These are phyloP conservation scores for Extremus antarcticus DNA, from an alignment of 495 filamentous ascomycete genomes.

Conservation along the genomic window DNA sequence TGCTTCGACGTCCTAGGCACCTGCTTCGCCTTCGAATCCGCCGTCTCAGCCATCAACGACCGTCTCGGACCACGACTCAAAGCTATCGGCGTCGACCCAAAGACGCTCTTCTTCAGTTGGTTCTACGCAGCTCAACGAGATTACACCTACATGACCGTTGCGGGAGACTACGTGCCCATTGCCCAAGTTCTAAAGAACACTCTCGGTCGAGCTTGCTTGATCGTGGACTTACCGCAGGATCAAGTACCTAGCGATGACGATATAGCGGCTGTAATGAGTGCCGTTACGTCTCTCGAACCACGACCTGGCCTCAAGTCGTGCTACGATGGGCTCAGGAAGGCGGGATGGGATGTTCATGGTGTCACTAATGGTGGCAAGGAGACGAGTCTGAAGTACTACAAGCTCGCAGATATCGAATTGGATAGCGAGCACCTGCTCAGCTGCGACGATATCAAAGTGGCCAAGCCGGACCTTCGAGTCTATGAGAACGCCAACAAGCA, in stretches of 20 bases:
- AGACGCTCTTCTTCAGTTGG: slow-evolving; percentile 18
- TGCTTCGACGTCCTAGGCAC: slow-evolving; percentile 20
- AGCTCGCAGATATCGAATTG: slow-evolving; percentile 14
- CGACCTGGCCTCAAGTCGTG: slow-evolving; percentile 15
- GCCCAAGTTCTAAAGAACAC: slow-evolving; percentile 13
- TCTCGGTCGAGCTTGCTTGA: slow-evolving; percentile 5
- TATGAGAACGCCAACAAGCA: slow-evolving; percentile 14
- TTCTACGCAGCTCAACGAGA: slow-evolving; percentile 18
- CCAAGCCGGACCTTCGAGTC: slow-evolving; percentile 14
- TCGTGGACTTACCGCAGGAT: slow-evolving; percentile 14
- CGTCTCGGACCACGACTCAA: slow-evolving; percentile 11
- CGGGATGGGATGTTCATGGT: slow-evolving; percentile 16
- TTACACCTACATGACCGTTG: slow-evolving; percentile 15
- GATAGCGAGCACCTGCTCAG: slow-evolving; percentile 12
- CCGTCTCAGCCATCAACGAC: slow-evolving; percentile 8
- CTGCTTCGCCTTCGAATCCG: slow-evolving; percentile 14
- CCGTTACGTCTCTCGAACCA: slow-evolving; percentile 5
- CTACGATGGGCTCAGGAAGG: slow-evolving; percentile 10
- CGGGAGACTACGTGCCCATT: slow-evolving; percentile 13
- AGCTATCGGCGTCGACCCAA: slow-evolving; percentile 13
- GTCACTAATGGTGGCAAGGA: slow-evolving; percentile 18
- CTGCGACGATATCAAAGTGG: slow-evolving; percentile 15
- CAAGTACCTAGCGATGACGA: slow-evolving; percentile 13
- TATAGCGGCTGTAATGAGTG: slow-evolving; percentile 11
- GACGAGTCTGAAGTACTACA: slow-evolving; percentile 18